Conservation (phyloP, 2,329 filamentous ascomycete genomes). For the Pyrenochaeta sp. region DNA sequence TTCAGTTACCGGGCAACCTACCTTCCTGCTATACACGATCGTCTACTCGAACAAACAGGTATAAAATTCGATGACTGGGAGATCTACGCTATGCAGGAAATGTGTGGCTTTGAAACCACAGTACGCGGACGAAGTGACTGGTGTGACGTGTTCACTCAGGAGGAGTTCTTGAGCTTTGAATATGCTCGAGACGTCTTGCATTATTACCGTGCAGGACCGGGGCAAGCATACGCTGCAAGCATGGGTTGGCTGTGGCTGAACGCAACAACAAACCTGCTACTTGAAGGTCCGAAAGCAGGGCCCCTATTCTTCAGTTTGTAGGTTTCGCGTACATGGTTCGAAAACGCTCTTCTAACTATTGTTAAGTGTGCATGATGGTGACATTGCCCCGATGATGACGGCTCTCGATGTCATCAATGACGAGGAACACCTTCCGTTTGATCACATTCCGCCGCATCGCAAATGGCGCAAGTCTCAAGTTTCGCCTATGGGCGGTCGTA, state of each 20-base stretch:
- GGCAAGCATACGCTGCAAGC: slow-evolving; percentile 59
- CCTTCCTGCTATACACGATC: slow-evolving; percentile 53
- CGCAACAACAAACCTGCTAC: slow-evolving; percentile 60
- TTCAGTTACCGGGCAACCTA: slow-evolving; percentile 58
- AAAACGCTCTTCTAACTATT: not conserved
- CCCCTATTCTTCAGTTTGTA: slow-evolving; percentile 65
- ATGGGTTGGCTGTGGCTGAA: slow-evolving; percentile 68
- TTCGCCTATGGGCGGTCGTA: slow-evolving; percentile 64
- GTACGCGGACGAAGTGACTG: slow-evolving; percentile 62
- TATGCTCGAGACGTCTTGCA: slow-evolving; percentile 66
- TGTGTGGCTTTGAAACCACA: slow-evolving; percentile 67
- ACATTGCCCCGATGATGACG: slow-evolving; percentile 63
- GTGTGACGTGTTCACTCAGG: slow-evolving; percentile 63
- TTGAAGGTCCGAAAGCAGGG: slow-evolving; percentile 52
- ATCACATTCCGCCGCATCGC: slow-evolving; percentile 53
- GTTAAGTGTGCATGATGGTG: slow-evolving; percentile 62
- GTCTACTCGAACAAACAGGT: slow-evolving; percentile 54
- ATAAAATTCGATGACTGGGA: slow-evolving; percentile 56
- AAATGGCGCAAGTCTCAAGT: slow-evolving; percentile 64
- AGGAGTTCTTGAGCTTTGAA: slow-evolving; percentile 64
- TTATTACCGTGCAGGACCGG: slow-evolving; percentile 66
- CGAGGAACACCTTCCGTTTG: slow-evolving; percentile 55
- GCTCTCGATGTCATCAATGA: slow-evolving; percentile 59
- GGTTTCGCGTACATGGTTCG: slow-evolving; percentile 14
- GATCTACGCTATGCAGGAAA: slow-evolving; percentile 67